Percentiles rank a stretch among this genome's conserved stretches.
These are phyloP conservation scores for Trichoderma harzianum DNA, from an alignment of 2,329 filamentous ascomycete species.

Conservation along the genomic window DNA sequence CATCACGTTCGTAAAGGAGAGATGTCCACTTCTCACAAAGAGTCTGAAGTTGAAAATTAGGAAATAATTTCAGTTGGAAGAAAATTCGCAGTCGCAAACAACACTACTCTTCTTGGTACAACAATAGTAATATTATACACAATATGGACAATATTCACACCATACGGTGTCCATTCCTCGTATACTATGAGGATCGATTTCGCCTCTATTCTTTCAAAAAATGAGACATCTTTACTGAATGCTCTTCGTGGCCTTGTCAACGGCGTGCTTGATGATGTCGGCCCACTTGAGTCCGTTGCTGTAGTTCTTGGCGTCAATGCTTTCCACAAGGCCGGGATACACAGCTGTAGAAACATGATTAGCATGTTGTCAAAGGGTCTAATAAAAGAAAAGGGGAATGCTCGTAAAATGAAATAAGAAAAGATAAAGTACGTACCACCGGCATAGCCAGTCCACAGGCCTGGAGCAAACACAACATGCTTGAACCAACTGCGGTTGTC, in stretches of 20 bases:
- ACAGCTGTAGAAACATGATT: conserved; percentile 42
- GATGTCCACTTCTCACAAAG: too few relatives aligned
- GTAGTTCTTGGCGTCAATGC: conserved; percentile 58
- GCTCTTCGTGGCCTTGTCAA: conserved; percentile 45
- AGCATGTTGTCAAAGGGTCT: not conserved
- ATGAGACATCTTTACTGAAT: conserved; percentile 24
- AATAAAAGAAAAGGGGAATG: not conserved
- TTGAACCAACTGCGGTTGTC: conserved; percentile 88
- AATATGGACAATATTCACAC: not conserved
- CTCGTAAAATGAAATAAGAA: not conserved
- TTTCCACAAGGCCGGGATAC: conserved; percentile 61
- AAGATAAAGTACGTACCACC: conserved; percentile 52
- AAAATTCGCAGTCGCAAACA: not conserved
- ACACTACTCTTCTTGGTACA: not conserved
- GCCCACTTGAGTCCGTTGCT: conserved; percentile 57
- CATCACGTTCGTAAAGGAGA: too few relatives aligned
- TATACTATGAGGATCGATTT: not conserved
- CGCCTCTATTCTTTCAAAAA: not conserved
- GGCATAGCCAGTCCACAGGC: conserved; percentile 86
- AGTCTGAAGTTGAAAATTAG: too few relatives aligned
- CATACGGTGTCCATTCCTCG: not conserved
- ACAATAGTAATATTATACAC: not conserved
- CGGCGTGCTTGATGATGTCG: conserved; percentile 52
- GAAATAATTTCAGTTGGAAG: not conserved
- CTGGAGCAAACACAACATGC: conserved; percentile 89